These are phyloP conservation scores for Solanum corneliomulleri DNA, from an alignment of 257 asterid genomes.

Conservation along the genomic window DNA sequence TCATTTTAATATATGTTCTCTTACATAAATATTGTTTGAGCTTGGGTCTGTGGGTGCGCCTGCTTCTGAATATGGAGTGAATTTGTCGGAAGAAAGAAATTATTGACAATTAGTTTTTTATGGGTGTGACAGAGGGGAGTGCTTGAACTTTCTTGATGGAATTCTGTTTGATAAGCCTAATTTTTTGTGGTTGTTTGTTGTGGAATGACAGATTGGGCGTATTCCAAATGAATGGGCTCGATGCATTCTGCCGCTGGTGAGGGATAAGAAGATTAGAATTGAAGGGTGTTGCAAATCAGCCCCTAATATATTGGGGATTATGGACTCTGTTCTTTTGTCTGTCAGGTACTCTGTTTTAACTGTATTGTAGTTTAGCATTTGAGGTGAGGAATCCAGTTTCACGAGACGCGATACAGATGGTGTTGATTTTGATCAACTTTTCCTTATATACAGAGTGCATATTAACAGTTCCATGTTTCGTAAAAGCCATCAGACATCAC, in stretches of 20 bases:
- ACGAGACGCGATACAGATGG: background rate
- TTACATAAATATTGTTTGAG: background rate
- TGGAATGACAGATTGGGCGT: constrained; percentile 74
- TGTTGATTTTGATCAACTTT: constrained; percentile 4
- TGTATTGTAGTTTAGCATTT: background rate
- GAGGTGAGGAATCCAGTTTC: background rate
- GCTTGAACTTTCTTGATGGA: background rate
- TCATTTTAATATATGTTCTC: background rate
- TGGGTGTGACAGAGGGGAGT: background rate
- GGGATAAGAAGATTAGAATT: constrained; percentile 56
- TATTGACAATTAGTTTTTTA: background rate
- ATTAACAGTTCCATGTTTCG: constrained; percentile 73
- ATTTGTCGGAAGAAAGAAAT: background rate
- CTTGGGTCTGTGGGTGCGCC: background rate
- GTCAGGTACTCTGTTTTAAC: constrained; percentile 35
- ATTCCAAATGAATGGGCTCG: constrained; percentile 97
- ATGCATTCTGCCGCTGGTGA: constrained; percentile 79
- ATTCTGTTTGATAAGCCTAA: background rate
- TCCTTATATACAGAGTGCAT: constrained; percentile 44
- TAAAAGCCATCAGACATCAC: constrained; percentile 51
- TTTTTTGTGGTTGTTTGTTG: background rate
- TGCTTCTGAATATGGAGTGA: background rate
- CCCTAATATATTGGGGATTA: constrained; percentile 67
- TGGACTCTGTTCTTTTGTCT: constrained; percentile 67
- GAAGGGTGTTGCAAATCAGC: constrained; percentile 72